Conservation (phyloP, 108 stramenopile species). For the Cyclotella atomus region DNA sequence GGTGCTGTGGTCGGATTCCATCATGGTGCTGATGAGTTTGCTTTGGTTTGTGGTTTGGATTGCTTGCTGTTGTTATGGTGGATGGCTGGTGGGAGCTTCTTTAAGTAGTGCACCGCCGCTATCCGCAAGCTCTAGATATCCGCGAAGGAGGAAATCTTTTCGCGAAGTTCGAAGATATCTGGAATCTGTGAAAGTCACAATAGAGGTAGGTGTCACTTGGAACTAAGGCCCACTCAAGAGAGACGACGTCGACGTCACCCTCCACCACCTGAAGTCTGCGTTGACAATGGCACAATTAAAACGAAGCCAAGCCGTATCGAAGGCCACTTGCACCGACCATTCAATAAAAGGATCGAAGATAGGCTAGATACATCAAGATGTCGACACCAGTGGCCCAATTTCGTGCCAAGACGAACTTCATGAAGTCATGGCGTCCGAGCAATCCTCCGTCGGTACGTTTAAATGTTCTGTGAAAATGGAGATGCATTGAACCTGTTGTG, state of each 20-base stretch:
- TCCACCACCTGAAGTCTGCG: no score
- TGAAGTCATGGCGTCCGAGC: conserved; percentile 86
- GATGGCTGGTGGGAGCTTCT: neutral
- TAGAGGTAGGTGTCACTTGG: no score
- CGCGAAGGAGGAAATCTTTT: no score
- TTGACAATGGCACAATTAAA: no score
- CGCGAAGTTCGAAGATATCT: no score
- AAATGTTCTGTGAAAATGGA: neutral
- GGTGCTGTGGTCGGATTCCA: conserved; percentile 26
- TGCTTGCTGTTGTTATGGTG: neutral
- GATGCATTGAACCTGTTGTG: neutral
- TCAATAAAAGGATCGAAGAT: no score
- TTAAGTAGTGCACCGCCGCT: no score
- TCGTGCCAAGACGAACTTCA: conserved; percentile 68
- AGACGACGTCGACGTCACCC: no score
- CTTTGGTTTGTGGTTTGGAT: neutral
- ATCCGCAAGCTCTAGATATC: no score
- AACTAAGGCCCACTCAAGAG: no score
- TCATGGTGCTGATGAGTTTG: conserved; percentile 8
- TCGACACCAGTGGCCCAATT: conserved; percentile 46
- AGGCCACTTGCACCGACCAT: neutral
- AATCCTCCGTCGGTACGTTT: conserved; percentile 73
- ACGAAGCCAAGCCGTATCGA: neutral
- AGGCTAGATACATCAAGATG: conserved; percentile 3
- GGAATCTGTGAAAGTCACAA: no score